These are phyloP conservation scores for Rosa hybrid DNA, from an alignment of 331 rosid genomes.

Conservation along the genomic window DNA sequence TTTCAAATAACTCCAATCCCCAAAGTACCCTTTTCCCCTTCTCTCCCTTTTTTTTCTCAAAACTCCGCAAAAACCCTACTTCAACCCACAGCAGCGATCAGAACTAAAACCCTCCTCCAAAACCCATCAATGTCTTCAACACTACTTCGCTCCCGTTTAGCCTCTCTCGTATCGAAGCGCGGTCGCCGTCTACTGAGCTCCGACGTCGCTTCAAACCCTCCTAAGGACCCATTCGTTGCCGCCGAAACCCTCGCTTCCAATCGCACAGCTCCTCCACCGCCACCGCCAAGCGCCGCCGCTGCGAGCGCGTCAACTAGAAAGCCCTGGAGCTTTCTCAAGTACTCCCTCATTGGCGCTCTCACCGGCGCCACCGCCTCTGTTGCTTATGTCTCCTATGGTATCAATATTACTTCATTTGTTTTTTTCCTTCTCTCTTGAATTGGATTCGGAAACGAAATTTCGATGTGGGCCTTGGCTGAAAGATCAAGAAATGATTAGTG, in stretches of 20 bases:
- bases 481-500: not conserved
- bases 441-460: not conserved
- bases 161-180: conserved; percentile 39
- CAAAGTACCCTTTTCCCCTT: not conserved
- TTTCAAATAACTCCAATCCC: not conserved
- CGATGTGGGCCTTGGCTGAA: not conserved
- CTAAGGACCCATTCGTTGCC: conserved; percentile 44
- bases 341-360: conserved; percentile 51
- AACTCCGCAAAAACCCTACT: conserved; percentile 43
- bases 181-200: conserved; percentile 55
- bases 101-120: not conserved
- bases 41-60: not conserved
- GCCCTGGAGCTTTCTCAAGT: conserved; percentile 61
- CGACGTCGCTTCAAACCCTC: conserved; percentile 47
- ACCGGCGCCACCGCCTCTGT: conserved; percentile 55
- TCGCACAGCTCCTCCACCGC: conserved; percentile 24
- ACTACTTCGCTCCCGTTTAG: conserved; percentile 54
- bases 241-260: conserved; percentile 40
- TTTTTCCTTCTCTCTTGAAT: not conserved
- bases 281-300: conserved; percentile 7
- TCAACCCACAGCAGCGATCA: conserved; percentile 19
- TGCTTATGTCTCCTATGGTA: conserved; percentile 78
- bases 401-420: not conserved
- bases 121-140: conserved; percentile 46
- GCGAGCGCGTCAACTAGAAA: conserved; percentile 23